These are phyloP conservation scores for Pseudopithomyces chartarum DNA, from an alignment of 2,329 filamentous ascomycete genomes.

Conservation along the genomic window DNA sequence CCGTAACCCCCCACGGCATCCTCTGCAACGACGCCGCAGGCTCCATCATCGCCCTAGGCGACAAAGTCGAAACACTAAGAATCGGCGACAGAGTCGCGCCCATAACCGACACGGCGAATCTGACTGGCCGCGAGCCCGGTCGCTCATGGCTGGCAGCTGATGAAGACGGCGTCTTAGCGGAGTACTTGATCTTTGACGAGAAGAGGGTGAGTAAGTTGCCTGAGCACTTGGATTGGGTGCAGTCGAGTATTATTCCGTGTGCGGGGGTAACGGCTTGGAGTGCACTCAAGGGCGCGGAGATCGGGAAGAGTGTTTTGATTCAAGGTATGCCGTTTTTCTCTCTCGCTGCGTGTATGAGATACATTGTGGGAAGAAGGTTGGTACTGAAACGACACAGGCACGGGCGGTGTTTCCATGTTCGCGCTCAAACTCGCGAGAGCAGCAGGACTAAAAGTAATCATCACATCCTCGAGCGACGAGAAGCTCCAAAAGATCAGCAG, in stretches of 20 bases:
- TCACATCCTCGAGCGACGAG: slow-evolving; percentile 59
- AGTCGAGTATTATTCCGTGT: slow-evolving; percentile 19
- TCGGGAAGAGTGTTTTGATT: slow-evolving; percentile 7
- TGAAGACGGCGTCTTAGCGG: slow-evolving; percentile 16
- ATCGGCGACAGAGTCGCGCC: slow-evolving; percentile 22
- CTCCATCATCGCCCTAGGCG: slow-evolving; percentile 16
- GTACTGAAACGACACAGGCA: slow-evolving; percentile 22
- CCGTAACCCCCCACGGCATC: slow-evolving; percentile 14
- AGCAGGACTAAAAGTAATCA: slow-evolving; percentile 49
- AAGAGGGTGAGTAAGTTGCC: slow-evolving; percentile 17
- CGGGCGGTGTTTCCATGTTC: slow-evolving; percentile 45
- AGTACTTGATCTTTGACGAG: slow-evolving; percentile 19
- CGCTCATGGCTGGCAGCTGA: slow-evolving; percentile 8
- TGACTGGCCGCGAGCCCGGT: not conserved
- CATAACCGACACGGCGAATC: slow-evolving; percentile 1
- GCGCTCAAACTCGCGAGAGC: slow-evolving; percentile 22
- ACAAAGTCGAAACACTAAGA: slow-evolving; percentile 6
- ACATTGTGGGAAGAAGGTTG: not conserved
- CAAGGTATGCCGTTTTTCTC: not conserved
- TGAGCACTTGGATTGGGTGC: slow-evolving; percentile 15
- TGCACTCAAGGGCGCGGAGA: slow-evolving; percentile 12
- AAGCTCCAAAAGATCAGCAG: slow-evolving; percentile 57
- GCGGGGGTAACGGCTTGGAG: slow-evolving; percentile 27
- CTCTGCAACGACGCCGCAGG: slow-evolving; percentile 21
- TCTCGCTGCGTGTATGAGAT: too few species aligned